These are phyloP conservation scores for Fonsecaea multimorphosa DNA, from an alignment of 2,329 filamentous ascomycete genomes.

Conservation along the genomic window DNA sequence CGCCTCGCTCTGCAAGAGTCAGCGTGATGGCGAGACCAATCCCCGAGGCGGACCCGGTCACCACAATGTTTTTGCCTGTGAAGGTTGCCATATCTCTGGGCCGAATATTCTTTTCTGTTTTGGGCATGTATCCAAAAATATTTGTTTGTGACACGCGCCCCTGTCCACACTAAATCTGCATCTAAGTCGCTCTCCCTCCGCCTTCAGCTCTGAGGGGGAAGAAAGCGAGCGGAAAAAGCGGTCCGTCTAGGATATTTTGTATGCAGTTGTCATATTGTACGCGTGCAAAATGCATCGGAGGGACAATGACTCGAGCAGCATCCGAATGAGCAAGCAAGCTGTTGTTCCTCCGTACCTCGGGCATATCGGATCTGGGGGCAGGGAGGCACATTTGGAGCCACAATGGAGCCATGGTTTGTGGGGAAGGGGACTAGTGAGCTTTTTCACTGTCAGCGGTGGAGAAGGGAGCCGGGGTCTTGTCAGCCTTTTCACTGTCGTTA, in stretches of 20 bases:
- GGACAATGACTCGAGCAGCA: slow-evolving; percentile 13
- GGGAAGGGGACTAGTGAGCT: slow-evolving; percentile 14
- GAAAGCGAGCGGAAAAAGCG: background rate
- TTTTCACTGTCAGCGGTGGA: slow-evolving; percentile 25
- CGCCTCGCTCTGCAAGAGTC: slow-evolving; percentile 22
- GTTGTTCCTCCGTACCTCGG: background rate
- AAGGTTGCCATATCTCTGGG: slow-evolving; percentile 26
- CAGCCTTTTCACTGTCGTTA: slow-evolving; percentile 14
- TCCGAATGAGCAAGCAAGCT: background rate
- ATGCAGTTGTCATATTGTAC: too few relatives aligned
- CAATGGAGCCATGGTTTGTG: background rate
- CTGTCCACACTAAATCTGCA: background rate
- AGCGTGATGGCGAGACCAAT: slow-evolving; percentile 65
- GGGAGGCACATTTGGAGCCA: background rate
- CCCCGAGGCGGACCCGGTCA: slow-evolving; percentile 69
- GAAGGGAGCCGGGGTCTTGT: background rate
- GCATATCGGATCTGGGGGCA: background rate
- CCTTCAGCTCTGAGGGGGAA: background rate
- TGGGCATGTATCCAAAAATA: too few relatives aligned
- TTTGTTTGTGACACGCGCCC: too few relatives aligned
- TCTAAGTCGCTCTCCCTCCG: background rate
- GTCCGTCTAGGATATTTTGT: background rate
- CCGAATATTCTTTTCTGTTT: too few relatives aligned
- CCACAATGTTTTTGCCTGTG: slow-evolving; percentile 58
- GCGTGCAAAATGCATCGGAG: background rate